Base-by-base conservation (phyloP, 257 asterid species). In the Nicotiana sylvestris region DNA sequence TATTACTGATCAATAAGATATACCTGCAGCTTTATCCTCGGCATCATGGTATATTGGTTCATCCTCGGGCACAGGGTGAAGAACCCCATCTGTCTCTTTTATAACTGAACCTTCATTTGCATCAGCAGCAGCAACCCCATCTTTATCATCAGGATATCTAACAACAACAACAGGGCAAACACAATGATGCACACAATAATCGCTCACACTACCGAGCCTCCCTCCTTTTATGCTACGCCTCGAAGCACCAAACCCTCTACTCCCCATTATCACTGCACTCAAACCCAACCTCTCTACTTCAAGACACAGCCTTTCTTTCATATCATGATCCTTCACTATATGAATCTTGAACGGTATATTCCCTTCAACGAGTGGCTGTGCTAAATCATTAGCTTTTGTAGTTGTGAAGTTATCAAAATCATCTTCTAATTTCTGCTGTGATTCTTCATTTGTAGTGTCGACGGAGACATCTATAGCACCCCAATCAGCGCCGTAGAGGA, bases 221-320 rank as follows among this genome's bases (percentile, higher is more conserved):
- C 96, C 97, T 82, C 96, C 96, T 86, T 90, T 90, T 27, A 89
- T 85, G 33, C 81, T 85, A 78, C 90, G 88, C 89, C 87, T 88
- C 5, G 92, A 85, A 6, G 95, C 95, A 6, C 97, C 97, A 61
- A 93, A 90, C 39, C 97, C 97, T 27, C 97, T 77, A 68, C 97
- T 93, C 83, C 97, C 97, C 97, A 93, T 93, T 37, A 93, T 90
- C 58, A 93, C 93, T 32, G 96, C 92, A 82, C 95, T 89, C 82
- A 93, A 83, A 37, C 96, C 96, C 16, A 93, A 86, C 92, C 97
- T 86, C 92, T 93, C 97, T 49, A 93, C 97, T 90, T 93, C 97
- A 92, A 93, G 77, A 83, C 97, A 93, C 69, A 93, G 84, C 89
- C 97, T 87, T 90, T 93, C 97, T 87, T 93, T 93, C 97, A 91